These are phyloP conservation scores for Podosphaera xanthii DNA, from an alignment of 2,329 filamentous ascomycete species.

Conservation along the genomic window DNA sequence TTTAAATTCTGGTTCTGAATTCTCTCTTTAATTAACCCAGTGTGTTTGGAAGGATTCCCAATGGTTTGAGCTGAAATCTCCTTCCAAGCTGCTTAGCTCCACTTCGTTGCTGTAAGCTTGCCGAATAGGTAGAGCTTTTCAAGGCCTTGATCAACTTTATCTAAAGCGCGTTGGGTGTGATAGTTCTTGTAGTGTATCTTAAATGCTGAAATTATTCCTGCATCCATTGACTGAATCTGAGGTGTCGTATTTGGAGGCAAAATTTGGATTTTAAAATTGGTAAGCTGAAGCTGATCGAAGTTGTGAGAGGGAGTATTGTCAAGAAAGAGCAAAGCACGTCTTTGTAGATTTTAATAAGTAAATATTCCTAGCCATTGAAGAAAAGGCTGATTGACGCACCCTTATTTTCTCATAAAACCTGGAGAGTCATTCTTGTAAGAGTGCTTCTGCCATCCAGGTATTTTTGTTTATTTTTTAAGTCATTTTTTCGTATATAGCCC, in stretches of 20 bases:
- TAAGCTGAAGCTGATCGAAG: not conserved
- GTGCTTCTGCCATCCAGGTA: not conserved
- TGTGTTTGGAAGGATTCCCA: not conserved
- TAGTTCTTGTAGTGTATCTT: not conserved
- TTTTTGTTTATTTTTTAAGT: not conserved
- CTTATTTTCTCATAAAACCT: not conserved
- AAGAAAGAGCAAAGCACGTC: not conserved
- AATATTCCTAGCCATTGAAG: not conserved
- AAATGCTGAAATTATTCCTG: not conserved
- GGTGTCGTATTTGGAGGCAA: not conserved
- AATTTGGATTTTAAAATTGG: not conserved
- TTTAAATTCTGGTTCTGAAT: constrained; percentile 17
- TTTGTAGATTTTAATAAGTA: not conserved
- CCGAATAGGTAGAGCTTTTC: not conserved
- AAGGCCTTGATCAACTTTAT: not conserved
- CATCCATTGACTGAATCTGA: not conserved
- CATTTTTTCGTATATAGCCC: too few species aligned
- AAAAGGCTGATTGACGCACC: not conserved
- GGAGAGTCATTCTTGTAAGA: not conserved
- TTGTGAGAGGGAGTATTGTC: not conserved
- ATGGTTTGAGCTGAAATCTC: not conserved
- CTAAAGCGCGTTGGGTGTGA: not conserved
- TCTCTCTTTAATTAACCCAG: not conserved
- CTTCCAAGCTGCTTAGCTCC: not conserved
- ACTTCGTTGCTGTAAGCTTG: not conserved